Conservation (phyloP, 306 rosid species). For the Calophaca sinica region DNA sequence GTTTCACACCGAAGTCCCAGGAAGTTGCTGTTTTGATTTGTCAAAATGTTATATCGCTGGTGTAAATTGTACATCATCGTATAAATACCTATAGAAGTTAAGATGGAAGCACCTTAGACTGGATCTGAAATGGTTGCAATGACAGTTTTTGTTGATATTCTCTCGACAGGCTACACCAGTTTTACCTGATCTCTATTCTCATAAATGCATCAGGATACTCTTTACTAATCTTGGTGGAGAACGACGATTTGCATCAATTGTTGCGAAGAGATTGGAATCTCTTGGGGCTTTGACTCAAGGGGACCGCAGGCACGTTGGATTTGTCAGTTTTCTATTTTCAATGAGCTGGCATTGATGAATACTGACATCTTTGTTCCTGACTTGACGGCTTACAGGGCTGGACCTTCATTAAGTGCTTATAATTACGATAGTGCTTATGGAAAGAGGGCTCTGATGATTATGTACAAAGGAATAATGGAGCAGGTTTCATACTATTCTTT, state of each 20-base stretch:
- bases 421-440: slow-evolving; percentile 96
- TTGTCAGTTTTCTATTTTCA: slow-evolving; percentile 38
- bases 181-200: slow-evolving; percentile 33
- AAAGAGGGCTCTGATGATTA: slow-evolving; percentile 79
- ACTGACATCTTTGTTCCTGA: slow-evolving; percentile 49
- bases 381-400: slow-evolving; percentile 77
- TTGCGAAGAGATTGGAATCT: slow-evolving; percentile 95
- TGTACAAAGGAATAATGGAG: slow-evolving; percentile 96
- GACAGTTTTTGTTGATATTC: slow-evolving; percentile 18
- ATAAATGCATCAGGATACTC: slow-evolving; percentile 71
- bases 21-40: slow-evolving; percentile 31
- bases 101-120: slow-evolving; percentile 29
- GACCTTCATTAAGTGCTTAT: slow-evolving; percentile 87
- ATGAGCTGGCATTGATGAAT: slow-evolving; percentile 36
- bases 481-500: slow-evolving; percentile 67
- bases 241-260: slow-evolving; percentile 97
- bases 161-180: slow-evolving; percentile 6
- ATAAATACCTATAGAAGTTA: slow-evolving; percentile 17
- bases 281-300: slow-evolving; percentile 99
- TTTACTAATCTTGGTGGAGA: slow-evolving; percentile 98
- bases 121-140: slow-evolving; percentile 32
- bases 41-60: slow-evolving; percentile 26
- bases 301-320: slow-evolving; percentile 85
- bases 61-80: slow-evolving; percentile 24
- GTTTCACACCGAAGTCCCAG: slow-evolving; percentile 10